Conservation (phyloP, 2,329 filamentous ascomycete genomes). For the Periconia macrospinosa region DNA sequence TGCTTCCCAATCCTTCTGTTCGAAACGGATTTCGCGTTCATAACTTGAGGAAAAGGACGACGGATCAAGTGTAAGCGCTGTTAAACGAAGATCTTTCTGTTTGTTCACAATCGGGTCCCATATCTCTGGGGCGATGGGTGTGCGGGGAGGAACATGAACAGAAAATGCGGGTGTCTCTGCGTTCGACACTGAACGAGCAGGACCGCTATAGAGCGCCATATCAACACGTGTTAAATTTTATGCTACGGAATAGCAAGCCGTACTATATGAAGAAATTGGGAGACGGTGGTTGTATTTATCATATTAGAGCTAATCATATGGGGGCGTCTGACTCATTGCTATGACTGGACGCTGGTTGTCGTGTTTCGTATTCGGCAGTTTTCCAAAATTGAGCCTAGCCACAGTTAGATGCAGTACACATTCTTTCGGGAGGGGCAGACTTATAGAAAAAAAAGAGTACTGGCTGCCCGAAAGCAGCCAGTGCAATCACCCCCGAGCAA, state of each 20-base stretch:
- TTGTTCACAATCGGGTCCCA: slow-evolving; percentile 11
- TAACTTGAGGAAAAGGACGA: slow-evolving; percentile 20
- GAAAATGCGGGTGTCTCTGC: not conserved
- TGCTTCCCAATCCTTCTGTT: slow-evolving; percentile 15
- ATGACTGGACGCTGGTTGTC: not conserved
- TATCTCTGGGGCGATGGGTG: slow-evolving; percentile 1
- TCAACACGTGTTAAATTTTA: not conserved
- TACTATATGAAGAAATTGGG: no score
- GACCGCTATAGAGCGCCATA: not conserved
- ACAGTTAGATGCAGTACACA: slow-evolving; percentile 28
- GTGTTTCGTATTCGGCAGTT: not conserved
- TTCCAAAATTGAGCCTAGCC: not conserved
- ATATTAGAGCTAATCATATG: not conserved
- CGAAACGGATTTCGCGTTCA: slow-evolving; percentile 11
- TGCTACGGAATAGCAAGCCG: not conserved
- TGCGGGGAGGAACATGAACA: slow-evolving; percentile 1
- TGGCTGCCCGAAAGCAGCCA: slow-evolving; percentile 30
- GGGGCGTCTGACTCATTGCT: not conserved
- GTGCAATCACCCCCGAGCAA: slow-evolving; percentile 16
- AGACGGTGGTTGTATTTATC: no score
- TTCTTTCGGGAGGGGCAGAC: slow-evolving; percentile 26
- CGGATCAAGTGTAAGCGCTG: slow-evolving; percentile 15
- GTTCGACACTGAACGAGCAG: not conserved
- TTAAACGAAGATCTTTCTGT: slow-evolving; percentile 17
- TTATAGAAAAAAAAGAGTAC: slow-evolving; percentile 42